Evolutionary conservation across 2,329 filamentous ascomycete genomes (phyloP).

Genomic region (Apiospora phragmitis): DNA sequence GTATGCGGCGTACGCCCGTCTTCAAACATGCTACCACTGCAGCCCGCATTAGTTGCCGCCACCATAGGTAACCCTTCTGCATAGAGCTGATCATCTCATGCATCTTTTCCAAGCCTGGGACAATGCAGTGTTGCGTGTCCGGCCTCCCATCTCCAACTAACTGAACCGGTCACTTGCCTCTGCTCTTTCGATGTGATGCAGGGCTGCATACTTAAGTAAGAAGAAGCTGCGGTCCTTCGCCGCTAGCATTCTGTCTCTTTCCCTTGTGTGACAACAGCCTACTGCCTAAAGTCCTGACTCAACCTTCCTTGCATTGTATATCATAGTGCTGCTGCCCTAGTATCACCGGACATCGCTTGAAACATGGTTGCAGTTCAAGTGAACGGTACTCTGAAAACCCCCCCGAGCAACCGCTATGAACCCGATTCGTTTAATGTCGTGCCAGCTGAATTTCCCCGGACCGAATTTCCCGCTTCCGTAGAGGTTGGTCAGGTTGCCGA

Average conservation of each 20-base stretch:
- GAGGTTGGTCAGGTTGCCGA: constrained; percentile 40
- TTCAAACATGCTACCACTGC: neutral
- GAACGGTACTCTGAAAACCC: neutral
- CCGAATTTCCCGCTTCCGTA: constrained; percentile 27
- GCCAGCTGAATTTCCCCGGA: constrained; percentile 43
- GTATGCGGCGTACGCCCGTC: neutral
- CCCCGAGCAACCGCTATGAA: constrained; percentile 13
- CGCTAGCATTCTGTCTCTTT: neutral
- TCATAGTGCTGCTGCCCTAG: neutral
- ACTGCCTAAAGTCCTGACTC: neutral
- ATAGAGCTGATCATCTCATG: neutral
- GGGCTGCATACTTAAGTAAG: neutral
- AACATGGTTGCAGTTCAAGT: neutral
- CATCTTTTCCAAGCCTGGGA: neutral
- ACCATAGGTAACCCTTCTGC: neutral
- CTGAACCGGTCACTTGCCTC: neutral
- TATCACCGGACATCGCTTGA: neutral
- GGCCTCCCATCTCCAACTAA: neutral
- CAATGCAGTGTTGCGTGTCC: neutral
- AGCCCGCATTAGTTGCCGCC: neutral
- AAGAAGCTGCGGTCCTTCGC: neutral
- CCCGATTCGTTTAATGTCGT: constrained; percentile 57
- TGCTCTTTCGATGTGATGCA: neutral
- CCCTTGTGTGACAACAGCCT: neutral
- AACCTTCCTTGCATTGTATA: neutral